Evolutionary conservation across 176 grass and related monocot species (phyloP).

Genomic region (Alloteropsis semialata): DNA sequence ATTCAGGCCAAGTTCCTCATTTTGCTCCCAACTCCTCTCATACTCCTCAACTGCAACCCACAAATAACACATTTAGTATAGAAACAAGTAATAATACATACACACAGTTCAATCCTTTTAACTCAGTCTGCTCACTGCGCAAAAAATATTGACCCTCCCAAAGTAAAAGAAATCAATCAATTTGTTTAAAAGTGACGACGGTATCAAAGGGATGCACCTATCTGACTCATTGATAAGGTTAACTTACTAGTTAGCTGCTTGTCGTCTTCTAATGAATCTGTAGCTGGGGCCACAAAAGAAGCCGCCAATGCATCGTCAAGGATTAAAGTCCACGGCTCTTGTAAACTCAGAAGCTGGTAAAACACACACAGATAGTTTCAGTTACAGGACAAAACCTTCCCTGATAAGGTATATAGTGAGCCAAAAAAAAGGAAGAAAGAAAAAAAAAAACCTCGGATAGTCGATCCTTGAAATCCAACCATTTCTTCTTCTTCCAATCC

Average conservation of each 20-base stretch:
- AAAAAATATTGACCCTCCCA: neutral
- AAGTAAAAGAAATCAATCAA: neutral
- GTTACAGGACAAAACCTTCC: neutral
- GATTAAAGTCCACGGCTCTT: conserved; percentile 84
- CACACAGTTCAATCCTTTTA: neutral
- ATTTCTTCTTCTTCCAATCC: conserved; percentile 92
- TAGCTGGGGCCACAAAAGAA: conserved; percentile 79
- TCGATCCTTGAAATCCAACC: conserved; percentile 70
- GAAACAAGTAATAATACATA: neutral
- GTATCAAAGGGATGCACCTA: neutral
- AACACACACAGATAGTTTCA: neutral
- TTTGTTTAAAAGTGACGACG: neutral
- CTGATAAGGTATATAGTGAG: neutral
- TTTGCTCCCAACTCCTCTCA: conserved; percentile 82
- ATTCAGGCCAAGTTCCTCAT: conserved; percentile 92
- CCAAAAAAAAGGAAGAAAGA: too few relatives aligned
- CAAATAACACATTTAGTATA: neutral
- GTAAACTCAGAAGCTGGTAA: conserved; percentile 70
- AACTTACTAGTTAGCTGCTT: conserved; percentile 70
- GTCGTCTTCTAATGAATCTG: conserved; percentile 71
- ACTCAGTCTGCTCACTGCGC: neutral
- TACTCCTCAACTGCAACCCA: conserved; percentile 79
- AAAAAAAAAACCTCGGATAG: conserved; percentile 52
- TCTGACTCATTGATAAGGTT: conserved; percentile 18
- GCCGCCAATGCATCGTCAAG: conserved; percentile 85